Evolutionary conservation across 495 filamentous ascomycete species (phyloP), one percentile per base, ranked within the genome.

Genomic region (Achaetomiella virescens): DNA sequence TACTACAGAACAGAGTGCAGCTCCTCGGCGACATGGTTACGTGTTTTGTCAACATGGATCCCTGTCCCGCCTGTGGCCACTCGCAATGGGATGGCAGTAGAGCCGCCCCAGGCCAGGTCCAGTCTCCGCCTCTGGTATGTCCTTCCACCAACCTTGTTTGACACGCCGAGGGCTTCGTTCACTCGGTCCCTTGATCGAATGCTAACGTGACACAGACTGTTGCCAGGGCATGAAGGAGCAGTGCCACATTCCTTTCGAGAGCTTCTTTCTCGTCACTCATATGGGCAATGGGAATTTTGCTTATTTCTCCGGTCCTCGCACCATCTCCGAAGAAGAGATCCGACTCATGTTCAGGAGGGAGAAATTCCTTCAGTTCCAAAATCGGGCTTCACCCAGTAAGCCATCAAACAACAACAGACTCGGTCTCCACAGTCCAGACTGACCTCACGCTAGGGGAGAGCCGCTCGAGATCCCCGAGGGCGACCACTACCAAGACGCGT

Each of bases 181-280:
- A 31, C 27, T 31, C 38, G 12, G 12, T 12, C 38, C 38, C 38
- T 41, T 41, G 38, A 41, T 12, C 14, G 12, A 24, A 22, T 38
- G 25, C 61, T 62, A 27, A 69, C 0, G 6, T 29, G 42, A 29
- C 21, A 25, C 54, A 75, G 74, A 68, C 66, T 27, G 70, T 76
- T 41, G 62, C 67, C 17, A 62, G 64, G 31, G 72, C 70, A 54
- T 77, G 3, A 64, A 67, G 14, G 72, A 73, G 20, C 62, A 70
- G 14, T 75, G 72, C 55, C 58, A 62, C 29, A 68, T 77, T 42
- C 54, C 65, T 11, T 61, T 60, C 0, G 57, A 67, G n/a, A 63
- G 62, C 54, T 77, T 69, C 45, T 70, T 77, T 33, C 61, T 74
- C 12, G 70, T 69, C 31, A 58, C 64, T 11, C 24, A 67, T 17